Conservation (phyloP, 2,329 filamentous ascomycete species). For the Beauveria brongniartii region DNA sequence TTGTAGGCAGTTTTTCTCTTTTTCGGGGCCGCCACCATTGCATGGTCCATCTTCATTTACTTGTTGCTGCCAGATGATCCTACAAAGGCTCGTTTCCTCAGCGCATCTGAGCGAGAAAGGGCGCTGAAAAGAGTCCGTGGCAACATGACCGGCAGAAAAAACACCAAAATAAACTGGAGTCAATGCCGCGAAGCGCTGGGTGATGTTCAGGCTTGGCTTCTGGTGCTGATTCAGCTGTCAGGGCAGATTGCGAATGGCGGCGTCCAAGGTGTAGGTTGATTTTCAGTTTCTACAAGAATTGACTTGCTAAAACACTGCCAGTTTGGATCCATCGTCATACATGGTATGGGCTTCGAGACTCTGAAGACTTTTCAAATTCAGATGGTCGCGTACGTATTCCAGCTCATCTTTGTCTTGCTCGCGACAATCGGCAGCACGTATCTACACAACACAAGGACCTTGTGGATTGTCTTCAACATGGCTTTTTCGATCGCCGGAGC, state of each 20-base stretch:
- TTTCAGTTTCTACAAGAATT: constrained; percentile 5
- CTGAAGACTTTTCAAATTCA: constrained; percentile 17
- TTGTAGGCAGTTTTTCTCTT: constrained; percentile 7
- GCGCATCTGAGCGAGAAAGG: constrained; percentile 51
- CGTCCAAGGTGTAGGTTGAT: constrained; percentile 16
- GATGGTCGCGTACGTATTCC: constrained; percentile 15
- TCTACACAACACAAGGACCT: constrained; percentile 18
- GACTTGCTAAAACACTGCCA: constrained; percentile 1
- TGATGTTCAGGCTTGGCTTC: neutral
- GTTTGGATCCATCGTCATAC: constrained; percentile 20
- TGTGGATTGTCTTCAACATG: constrained; percentile 18
- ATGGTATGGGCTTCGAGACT: constrained; percentile 18
- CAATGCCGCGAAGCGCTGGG: constrained; percentile 1
- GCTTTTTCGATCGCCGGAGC: constrained; percentile 16
- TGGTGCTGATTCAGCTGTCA: constrained; percentile 17
- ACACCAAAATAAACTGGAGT: neutral
- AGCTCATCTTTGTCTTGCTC: constrained; percentile 19
- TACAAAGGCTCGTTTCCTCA: constrained; percentile 42
- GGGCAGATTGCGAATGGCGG: constrained; percentile 24
- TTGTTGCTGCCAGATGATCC: neutral
- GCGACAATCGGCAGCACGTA: constrained; percentile 17
- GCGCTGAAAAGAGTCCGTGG: constrained; percentile 58
- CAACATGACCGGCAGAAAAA: constrained; percentile 37
- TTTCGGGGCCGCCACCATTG: constrained; percentile 2
- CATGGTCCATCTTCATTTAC: constrained; percentile 4